A percentile compares a stretch with the other conserved stretches of the same genome.
Evolutionary conservation across 352 stramenopile species (phyloP).

Genomic region (Globisporangium abappressorium): DNA sequence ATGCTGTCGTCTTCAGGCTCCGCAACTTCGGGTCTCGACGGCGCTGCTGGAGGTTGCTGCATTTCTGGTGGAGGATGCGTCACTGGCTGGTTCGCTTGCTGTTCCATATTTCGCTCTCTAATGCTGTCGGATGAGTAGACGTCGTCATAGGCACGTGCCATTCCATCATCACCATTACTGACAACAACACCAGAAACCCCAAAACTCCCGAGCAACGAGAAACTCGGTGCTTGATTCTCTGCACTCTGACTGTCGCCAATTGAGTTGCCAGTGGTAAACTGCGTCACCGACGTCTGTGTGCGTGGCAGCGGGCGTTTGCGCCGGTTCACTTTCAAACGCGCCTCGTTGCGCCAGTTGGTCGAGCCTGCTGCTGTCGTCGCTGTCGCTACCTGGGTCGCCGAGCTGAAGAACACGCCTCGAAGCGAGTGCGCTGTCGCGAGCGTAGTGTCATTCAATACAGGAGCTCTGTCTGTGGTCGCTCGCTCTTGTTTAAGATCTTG

Average conservation of each 20-base stretch:
- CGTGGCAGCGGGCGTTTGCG: conserved; percentile 11
- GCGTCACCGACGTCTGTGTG: background rate
- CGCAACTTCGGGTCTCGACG: background rate
- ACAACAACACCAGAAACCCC: background rate
- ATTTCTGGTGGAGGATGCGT: background rate
- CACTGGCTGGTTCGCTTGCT: conserved; percentile 1
- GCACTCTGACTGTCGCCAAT: background rate
- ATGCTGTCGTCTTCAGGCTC: conserved; percentile 2
- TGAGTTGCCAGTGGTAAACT: background rate
- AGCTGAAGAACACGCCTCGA: conserved; percentile 45
- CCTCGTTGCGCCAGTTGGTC: conserved; percentile 29
- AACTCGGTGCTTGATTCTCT: conserved; percentile 13
- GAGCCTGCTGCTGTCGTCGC: background rate
- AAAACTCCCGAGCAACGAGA: conserved; percentile 11
- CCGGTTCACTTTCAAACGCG: conserved; percentile 34
- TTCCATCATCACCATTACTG: background rate
- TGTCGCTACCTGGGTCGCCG: conserved; percentile 1
- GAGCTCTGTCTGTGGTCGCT: background rate
- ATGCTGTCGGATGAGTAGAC: background rate
- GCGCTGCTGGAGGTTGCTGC: background rate
- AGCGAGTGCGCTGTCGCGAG: conserved; percentile 1
- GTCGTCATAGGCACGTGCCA: conserved; percentile 10
- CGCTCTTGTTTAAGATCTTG: background rate
- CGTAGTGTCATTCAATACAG: background rate
- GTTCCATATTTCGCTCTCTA: background rate